Evolutionary conservation across 1,139 yeast genomes (phyloP), one percentile per base, ranked within the genome.

Genomic region (Nadsonia starkeyi-henricii): DNA sequence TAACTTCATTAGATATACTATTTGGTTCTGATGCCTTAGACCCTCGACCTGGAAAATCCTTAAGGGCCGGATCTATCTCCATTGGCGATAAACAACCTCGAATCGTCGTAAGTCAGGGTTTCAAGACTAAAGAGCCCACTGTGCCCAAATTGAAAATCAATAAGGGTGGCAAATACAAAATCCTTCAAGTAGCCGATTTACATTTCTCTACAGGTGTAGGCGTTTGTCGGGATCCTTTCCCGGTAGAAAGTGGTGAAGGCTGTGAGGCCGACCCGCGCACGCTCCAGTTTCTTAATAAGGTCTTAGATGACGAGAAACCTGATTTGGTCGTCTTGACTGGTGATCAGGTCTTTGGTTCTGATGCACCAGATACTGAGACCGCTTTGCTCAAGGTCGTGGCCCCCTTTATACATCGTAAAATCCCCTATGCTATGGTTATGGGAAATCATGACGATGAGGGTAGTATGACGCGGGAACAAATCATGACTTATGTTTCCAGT

Each of bases 401-500:
- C 3, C 94, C 95, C 1, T 74, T 84, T 45, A 73, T 88, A 21
- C 57, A 68, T 26, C 69, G 85, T 42, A 65, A 72, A 44, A 80
- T 88, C 7, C 96, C 96, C 2, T 89, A 75, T 68, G 91, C 95
- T 0, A 73, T 82, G 55, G 79, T 83, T 0, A 69, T 85, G 65
- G 95, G 95, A 1, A 84, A 83, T 57, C 93, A 84, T 60, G 91
- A 85, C 58, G 89, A 83, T 57, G 94, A 86, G 62, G 89, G 93
- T 1, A 74, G 81, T 2, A 57, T 85, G 53, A 54, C 70, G n/a
- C 72, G 94, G 46, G 61, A 66, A 48, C 77, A 79, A 54, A 60
- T 85, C 41, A 82, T 86, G 78, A 59, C 70, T 1, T 58, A 82
- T 4, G 71, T 77, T 2, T 57, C 70, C 3, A 60, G 66, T 1